Conservation (phyloP, 140 eudicot species). For the Stevia rebaudiana region DNA sequence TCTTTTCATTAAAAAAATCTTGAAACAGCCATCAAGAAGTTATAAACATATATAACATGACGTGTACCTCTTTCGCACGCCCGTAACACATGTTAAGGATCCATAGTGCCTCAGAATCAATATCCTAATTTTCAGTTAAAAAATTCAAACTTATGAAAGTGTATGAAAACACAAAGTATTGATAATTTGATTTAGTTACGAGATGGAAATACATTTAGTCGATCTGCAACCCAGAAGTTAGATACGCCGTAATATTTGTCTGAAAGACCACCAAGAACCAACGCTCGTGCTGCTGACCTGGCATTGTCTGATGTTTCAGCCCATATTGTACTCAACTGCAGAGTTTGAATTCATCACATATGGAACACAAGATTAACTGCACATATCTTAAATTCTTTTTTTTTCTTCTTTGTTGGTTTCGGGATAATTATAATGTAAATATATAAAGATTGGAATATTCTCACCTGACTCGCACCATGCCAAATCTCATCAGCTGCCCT, state of each 20-base stretch:
- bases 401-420: background rate
- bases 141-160: slow-evolving; percentile 4
- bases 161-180: background rate
- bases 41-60: background rate
- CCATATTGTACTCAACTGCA: slow-evolving; percentile 90
- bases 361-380: background rate
- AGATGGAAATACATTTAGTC: slow-evolving; percentile 41
- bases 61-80: slow-evolving; percentile 63
- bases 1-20: background rate
- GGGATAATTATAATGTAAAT: background rate
- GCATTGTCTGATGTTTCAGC: slow-evolving; percentile 79
- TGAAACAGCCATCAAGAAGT: slow-evolving; percentile 11
- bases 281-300: slow-evolving; percentile 75
- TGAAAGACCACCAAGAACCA: slow-evolving; percentile 87
- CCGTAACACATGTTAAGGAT: slow-evolving; percentile 64
- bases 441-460: slow-evolving; percentile 10
- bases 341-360: slow-evolving; percentile 4
- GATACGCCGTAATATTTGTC: slow-evolving; percentile 76
- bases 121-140: slow-evolving; percentile 40
- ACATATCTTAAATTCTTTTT: background rate
- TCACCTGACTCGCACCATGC: slow-evolving; percentile 81
- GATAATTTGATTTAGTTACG: background rate
- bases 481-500: slow-evolving; percentile 96
- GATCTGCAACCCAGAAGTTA: slow-evolving; percentile 69
- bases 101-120: slow-evolving; percentile 68